A percentile compares a stretch with the other conserved stretches of the same genome.
Evolutionary conservation across 1,139 yeast genomes (phyloP).

Genomic region (Candida sp.): DNA sequence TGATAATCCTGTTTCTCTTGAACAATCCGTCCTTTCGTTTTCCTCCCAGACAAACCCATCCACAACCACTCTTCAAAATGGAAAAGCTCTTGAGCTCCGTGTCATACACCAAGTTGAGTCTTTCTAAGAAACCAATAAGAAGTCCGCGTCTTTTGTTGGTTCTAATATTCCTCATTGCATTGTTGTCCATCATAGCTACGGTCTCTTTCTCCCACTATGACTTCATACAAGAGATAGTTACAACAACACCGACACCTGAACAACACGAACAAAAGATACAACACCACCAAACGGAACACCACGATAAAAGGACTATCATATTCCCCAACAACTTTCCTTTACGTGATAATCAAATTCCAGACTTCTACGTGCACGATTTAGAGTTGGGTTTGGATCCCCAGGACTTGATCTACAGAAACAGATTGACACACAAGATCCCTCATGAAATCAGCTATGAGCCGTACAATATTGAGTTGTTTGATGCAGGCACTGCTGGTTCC

Average conservation of each 20-base stretch:
- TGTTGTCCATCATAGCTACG: background rate
- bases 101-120: background rate
- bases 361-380: background rate
- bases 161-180: background rate
- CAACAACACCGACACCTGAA: background rate
- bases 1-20: background rate
- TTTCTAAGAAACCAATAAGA: background rate
- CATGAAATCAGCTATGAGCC: background rate
- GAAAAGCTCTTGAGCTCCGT: background rate
- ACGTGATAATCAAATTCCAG: background rate
- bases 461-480: constrained; percentile 1
- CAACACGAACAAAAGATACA: background rate
- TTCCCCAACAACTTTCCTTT: constrained; percentile 2
- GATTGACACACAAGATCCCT: constrained; percentile 1
- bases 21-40: too few species aligned
- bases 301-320: background rate
- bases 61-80: background rate
- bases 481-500: background rate
- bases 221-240: background rate
- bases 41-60: background rate
- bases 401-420: constrained; percentile 2
- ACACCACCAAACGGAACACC: background rate
- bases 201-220: background rate
- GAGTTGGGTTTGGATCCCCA: constrained; percentile 3
- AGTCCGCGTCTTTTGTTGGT: background rate